These are phyloP conservation scores for Parsonsia alboflavescens DNA, from an alignment of 257 asterid genomes.

Conservation along the genomic window DNA sequence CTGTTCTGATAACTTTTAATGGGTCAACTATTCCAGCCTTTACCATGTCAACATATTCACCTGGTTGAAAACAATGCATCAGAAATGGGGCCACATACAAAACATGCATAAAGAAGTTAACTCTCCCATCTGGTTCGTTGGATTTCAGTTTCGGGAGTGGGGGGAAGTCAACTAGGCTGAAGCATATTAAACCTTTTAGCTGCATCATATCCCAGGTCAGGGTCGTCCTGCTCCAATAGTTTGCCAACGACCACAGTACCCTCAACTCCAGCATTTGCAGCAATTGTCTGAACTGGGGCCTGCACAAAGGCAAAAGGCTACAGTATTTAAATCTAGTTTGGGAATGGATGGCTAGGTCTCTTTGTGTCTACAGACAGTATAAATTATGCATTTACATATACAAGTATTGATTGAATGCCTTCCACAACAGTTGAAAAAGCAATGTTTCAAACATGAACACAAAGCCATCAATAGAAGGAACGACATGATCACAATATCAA, in stretches of 20 bases:
- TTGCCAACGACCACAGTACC: conserved; percentile 50
- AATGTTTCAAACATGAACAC: background rate
- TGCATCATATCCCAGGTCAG: conserved; percentile 56
- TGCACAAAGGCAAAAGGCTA: conserved; percentile 15
- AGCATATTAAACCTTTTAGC: conserved; percentile 41
- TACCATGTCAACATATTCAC: conserved; percentile 45
- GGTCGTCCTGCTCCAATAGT: conserved; percentile 44
- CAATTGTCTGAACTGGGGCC: conserved; percentile 51
- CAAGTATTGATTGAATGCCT: background rate
- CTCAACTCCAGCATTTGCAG: conserved; percentile 53
- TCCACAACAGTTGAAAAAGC: background rate
- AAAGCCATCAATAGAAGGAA: background rate
- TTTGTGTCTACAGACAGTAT: background rate
- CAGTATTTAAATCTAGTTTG: background rate
- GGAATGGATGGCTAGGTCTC: background rate
- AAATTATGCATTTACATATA: background rate
- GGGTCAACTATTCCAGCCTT: conserved; percentile 62
- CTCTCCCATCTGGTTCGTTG: background rate
- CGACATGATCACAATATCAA: background rate
- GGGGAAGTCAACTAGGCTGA: background rate
- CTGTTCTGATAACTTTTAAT: conserved; percentile 63
- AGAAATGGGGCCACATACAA: background rate
- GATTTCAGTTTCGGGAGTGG: background rate
- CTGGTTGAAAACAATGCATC: background rate
- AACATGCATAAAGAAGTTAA: background rate